Base-by-base conservation (phyloP, 768 basidiomycete genomes). In the Holtermannia corniformis region DNA sequence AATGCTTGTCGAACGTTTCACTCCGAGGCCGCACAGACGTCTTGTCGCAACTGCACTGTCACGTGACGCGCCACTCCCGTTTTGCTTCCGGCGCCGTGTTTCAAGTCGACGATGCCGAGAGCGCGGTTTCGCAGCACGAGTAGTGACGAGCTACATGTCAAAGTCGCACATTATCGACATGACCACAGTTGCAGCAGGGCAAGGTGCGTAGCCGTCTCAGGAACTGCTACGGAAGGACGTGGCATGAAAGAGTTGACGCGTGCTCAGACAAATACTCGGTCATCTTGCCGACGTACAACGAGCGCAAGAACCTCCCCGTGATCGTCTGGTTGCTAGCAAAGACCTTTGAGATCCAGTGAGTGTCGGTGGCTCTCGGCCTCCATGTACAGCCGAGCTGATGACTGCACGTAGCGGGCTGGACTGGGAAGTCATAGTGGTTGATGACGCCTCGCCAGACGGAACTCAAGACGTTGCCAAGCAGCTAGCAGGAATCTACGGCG, bases 241-340 rank as follows among this genome's bases (percentile, higher is more conserved):
- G n/a, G n/a, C n/a, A n/a, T n/a, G n/a, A n/a, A n/a, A n/a, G n/a
- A n/a, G n/a, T n/a, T n/a, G n/a, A n/a, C n/a, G n/a, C n/a, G n/a
- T n/a, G n/a, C n/a, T n/a, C n/a, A 32, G 68, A 74, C 60, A 91
- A 85, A 72, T 91, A 91, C 72, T 87, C 86, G 32, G 87, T 93
- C 56, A 91, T 93, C 63, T 78, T 93, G 1, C 90, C 90, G 25
- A 93, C 90, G 1, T 93, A 92, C 73, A 91, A 93, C 67, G 90
- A 92, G 70, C 82, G 90, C 65, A 87, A 85, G 74, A 92, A 93
- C 65, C 74, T 93, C 16, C 90, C 90, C 0, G 80, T 93, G 50
- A 84, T 92, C 55, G 67, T 89, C 26, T 92, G 87, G 86, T 75
- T 93, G 2, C 75, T 93, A 45, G 85, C 84, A 12, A 82, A 78